Conservation (phyloP, 352 stramenopile species). For the Pythium rhizo-oryzae region DNA sequence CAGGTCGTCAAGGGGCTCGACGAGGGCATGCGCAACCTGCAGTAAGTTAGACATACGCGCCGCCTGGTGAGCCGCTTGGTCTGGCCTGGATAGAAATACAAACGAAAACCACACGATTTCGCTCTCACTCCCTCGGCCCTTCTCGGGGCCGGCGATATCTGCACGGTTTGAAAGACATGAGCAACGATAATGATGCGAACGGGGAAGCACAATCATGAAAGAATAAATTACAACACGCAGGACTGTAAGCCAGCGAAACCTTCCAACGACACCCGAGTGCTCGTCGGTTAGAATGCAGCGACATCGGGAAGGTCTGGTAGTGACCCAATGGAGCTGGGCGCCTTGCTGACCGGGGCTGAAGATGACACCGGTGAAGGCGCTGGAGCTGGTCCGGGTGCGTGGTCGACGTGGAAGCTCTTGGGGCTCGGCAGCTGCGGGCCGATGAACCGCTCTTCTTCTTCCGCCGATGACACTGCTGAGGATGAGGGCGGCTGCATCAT, state of each 20-base stretch:
- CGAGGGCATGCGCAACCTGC: conserved; percentile 50
- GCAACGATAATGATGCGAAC: background rate
- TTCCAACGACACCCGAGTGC: no score
- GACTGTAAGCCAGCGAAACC: no score
- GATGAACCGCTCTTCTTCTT: conserved; percentile 38
- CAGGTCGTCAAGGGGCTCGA: conserved; percentile 76
- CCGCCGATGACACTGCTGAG: background rate
- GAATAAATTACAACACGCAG: conserved; percentile 12
- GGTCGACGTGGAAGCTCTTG: conserved; percentile 25
- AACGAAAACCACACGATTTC: conserved; percentile 7
- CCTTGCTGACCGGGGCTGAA: background rate
- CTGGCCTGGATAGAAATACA: conserved; percentile 13
- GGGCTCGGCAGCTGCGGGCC: conserved; percentile 46
- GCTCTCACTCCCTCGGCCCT: no score
- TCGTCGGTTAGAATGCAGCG: conserved; percentile 29
- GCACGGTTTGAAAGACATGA: no score
- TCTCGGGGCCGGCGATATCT: no score
- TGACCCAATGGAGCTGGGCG: background rate
- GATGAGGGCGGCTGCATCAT: conserved; percentile 18
- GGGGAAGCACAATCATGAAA: background rate
- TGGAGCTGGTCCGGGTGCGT: background rate
- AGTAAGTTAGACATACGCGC: background rate
- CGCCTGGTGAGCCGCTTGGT: no score
- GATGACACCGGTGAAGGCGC: background rate
- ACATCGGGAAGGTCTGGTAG: conserved; percentile 60